phyloP scores from a whole-genome alignment of 139 green algal genomes.

The Chlamydomonas urium region DNA sequence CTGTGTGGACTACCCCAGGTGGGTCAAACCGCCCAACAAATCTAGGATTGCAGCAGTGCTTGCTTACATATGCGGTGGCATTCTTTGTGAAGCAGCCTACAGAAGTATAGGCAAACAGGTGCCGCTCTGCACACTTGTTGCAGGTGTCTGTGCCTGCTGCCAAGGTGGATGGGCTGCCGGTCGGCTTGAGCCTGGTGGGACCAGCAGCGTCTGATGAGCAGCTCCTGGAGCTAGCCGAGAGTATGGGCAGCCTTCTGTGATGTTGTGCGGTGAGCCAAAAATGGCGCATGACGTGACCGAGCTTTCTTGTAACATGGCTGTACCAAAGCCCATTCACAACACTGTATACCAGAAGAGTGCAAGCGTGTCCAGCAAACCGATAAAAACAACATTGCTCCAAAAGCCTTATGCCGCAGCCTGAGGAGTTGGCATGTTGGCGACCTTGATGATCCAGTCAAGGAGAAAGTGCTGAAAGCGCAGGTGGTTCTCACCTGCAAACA shows the following conservation, averaged over 20 bases:
- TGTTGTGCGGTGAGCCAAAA: too few relatives aligned
- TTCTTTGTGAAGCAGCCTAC: not conserved
- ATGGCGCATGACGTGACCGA: too few relatives aligned
- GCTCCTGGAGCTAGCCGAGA: slow-evolving; percentile 55
- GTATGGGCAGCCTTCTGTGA: too few relatives aligned
- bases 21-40: not conserved
- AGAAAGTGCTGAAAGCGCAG: slow-evolving; percentile 11
- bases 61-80: not conserved
- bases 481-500: slow-evolving; percentile 8
- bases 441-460: slow-evolving; percentile 13
- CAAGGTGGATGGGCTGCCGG: slow-evolving; percentile 60
- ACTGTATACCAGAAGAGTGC: too few relatives aligned
- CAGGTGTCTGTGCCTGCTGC: slow-evolving; percentile 61
- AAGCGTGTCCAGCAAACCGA: too few relatives aligned
- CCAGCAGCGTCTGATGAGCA: slow-evolving; percentile 68
- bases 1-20: slow-evolving; percentile 82
- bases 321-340: too few relatives aligned
- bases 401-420: too few relatives aligned
- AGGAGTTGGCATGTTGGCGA: slow-evolving; percentile 9
- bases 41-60: not conserved
- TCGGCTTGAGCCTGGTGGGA: slow-evolving; percentile 78
- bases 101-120: not conserved
- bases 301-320: too few relatives aligned
- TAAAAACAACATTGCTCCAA: too few relatives aligned
- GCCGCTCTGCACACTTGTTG: not conserved